Evolutionary conservation across 1,139 yeast species (phyloP), one percentile per base, ranked within the genome.

Genomic region (Pichia cactophila): DNA sequence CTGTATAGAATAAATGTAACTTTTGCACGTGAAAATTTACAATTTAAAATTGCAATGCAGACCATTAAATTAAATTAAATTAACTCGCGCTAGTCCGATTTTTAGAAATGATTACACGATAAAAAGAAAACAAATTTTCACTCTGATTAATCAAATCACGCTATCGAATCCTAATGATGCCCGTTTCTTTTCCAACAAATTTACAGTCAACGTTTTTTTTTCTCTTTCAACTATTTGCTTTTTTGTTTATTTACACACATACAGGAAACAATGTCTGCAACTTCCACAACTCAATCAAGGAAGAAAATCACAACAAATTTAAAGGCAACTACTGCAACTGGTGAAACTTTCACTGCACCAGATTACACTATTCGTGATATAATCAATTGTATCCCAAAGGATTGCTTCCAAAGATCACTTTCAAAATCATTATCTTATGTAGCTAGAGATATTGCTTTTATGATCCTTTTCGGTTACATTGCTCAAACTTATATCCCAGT

Each of bases 351-450:
- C 65, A 75, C 74, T 49, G 90, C 80, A 10, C 94, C 94, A 31
- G 86, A 82, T 60, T 82, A 72, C 69, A 70, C 89, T 56, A 83
- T 85, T 65, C 83, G 82, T 71, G 88, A 84, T 57, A 75, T 85
- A 56, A 70, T 85, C 60, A 75, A 76, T 50, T 86, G 82, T 41
- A 85, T 85, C 59, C 95, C 95, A 50, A 73, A 80, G 54, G 83
- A 82, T 58, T 84, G 92, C 66, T 86, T 82, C 67, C 78, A 86
- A 64, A 76, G 90, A 63, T 72, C 84, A 37, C 66, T 78, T 47
- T 56, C 69, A 36, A 74, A 70, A 60, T 81, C 89, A 26, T 65
- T 83, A 51, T 74, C 74, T 54, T 86, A 81, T 59, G 88, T 84
- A 42, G 72, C 70, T 54, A 73, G 94, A 58, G 95, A 86, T 66